Evolutionary conservation across 176 grass and related monocot species (phyloP).

Genomic region (Tillandsia fasciculata): DNA sequence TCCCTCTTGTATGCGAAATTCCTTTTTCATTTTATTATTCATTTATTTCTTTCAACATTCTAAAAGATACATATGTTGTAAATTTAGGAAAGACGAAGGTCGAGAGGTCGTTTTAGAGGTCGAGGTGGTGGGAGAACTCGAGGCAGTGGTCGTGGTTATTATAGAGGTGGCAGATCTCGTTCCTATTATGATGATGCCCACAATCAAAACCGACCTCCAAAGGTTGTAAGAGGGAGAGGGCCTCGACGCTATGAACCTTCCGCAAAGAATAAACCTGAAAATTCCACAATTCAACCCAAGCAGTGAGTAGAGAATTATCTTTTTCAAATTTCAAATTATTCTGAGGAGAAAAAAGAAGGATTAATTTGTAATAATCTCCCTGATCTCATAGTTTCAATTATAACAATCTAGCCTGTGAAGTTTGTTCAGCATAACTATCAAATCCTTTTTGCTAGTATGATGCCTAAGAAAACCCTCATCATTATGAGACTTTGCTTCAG

Average conservation of each 20-base stretch:
- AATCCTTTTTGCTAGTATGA: too few species aligned
- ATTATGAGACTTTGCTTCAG: too few species aligned
- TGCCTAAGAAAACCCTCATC: too few species aligned
- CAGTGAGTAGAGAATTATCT: constrained; percentile 39
- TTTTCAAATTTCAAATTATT: constrained; percentile 8
- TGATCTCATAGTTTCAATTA: too few species aligned
- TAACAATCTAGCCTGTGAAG: too few species aligned
- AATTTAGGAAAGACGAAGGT: constrained; percentile 34
- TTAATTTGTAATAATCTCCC: too few species aligned
- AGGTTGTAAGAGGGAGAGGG: constrained; percentile 53
- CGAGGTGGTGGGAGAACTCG: constrained; percentile 40
- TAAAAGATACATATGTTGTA: background rate
- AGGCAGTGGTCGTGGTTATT: constrained; percentile 31
- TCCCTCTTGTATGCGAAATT: background rate
- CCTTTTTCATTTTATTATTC: constrained; percentile 15
- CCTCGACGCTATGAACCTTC: constrained; percentile 55
- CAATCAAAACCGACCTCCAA: constrained; percentile 30
- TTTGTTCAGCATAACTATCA: too few species aligned
- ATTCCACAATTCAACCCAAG: constrained; percentile 39
- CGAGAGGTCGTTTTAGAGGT: constrained; percentile 41
- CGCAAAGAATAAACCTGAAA: constrained; percentile 33
- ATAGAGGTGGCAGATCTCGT: constrained; percentile 33
- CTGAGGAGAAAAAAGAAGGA: too few species aligned
- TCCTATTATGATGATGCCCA: constrained; percentile 36
- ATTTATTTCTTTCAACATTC: constrained; percentile 11